A percentile compares a stretch with the other conserved stretches of the same genome.
Conservation (phyloP, 164 flowering plant genomes). For the Dillenia turbinata region DNA sequence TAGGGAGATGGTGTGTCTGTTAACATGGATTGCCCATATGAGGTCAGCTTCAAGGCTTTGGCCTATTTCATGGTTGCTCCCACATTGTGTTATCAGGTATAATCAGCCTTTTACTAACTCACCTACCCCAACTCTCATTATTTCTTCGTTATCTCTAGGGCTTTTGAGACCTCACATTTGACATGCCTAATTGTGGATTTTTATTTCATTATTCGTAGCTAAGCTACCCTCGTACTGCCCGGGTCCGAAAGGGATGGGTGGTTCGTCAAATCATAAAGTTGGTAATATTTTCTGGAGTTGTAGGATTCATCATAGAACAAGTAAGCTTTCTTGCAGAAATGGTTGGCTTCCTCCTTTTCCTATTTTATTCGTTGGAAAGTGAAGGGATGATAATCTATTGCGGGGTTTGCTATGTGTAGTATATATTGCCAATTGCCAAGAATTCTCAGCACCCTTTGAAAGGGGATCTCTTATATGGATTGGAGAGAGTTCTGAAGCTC, state of each 20-base stretch:
- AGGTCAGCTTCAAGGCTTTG: conserved; percentile 63
- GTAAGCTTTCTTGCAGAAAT: conserved; percentile 27
- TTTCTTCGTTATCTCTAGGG: too few relatives aligned
- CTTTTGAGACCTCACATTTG: too few relatives aligned
- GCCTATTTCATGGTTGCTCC: conserved; percentile 96
- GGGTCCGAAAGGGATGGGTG: conserved; percentile 87
- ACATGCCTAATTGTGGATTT: not conserved
- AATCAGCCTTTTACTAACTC: not conserved
- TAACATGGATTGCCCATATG: conserved; percentile 32
- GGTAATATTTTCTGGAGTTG: conserved; percentile 84
- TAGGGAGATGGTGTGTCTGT: conserved; percentile 39
- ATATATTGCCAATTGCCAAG: conserved; percentile 89
- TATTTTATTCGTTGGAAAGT: conserved; percentile 3
- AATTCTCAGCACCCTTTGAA: conserved; percentile 96
- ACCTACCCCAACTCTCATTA: not conserved
- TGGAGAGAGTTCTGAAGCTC: conserved; percentile 95
- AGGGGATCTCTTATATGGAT: conserved; percentile 74
- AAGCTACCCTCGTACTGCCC: conserved; percentile 79
- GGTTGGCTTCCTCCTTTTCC: too few relatives aligned
- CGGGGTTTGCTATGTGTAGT: conserved; percentile 41
- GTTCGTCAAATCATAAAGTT: conserved; percentile 75
- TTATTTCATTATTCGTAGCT: conserved; percentile 36
- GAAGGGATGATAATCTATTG: not conserved
- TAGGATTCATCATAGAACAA: conserved; percentile 93
- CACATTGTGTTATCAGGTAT: conserved; percentile 95